Evolutionary conservation across 805 yeast genomes (phyloP).

Genomic region (Monosporozyma servazzii): DNA sequence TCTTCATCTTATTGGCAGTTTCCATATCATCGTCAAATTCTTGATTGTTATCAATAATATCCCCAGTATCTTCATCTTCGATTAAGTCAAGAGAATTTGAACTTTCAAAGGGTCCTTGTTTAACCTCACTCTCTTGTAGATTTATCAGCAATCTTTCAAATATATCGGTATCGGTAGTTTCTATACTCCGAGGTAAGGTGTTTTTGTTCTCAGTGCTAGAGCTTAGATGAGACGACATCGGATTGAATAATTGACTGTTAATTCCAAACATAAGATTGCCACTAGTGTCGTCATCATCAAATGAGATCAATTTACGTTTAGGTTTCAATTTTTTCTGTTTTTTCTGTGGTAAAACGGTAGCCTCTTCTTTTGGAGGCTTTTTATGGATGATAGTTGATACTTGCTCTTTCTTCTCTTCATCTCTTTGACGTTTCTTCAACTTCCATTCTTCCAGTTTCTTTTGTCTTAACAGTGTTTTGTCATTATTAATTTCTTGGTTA

Average conservation of each 20-base stretch:
- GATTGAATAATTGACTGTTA: not conserved
- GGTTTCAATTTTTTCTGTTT: not conserved
- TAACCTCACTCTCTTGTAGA: not conserved
- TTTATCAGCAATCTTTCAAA: conserved; percentile 38
- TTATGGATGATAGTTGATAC: not conserved
- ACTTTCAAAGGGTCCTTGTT: conserved; percentile 3
- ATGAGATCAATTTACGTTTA: conserved; percentile 3
- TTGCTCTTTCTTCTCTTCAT: conserved; percentile 7
- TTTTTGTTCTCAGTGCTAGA: not conserved
- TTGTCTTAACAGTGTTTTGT: conserved; percentile 25
- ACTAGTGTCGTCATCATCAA: conserved; percentile 18
- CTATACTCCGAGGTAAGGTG: not conserved
- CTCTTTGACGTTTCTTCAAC: conserved; percentile 28
- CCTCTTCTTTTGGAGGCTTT: not conserved
- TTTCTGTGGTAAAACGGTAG: not conserved
- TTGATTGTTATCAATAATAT: conserved; percentile 6
- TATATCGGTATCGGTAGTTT: conserved; percentile 32
- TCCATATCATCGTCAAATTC: conserved; percentile 26
- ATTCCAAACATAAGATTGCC: not conserved
- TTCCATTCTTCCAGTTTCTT: conserved; percentile 46
- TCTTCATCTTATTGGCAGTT: conserved; percentile 30
- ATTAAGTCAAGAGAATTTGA: conserved; percentile 13
- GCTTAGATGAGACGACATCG: not conserved
- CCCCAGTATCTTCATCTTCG: conserved; percentile 13
- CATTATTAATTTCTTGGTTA: conserved; percentile 1